These are phyloP conservation scores for Mucor irregularis DNA, from an alignment of 371 early-diverging fungal genomes.

Conservation along the genomic window DNA sequence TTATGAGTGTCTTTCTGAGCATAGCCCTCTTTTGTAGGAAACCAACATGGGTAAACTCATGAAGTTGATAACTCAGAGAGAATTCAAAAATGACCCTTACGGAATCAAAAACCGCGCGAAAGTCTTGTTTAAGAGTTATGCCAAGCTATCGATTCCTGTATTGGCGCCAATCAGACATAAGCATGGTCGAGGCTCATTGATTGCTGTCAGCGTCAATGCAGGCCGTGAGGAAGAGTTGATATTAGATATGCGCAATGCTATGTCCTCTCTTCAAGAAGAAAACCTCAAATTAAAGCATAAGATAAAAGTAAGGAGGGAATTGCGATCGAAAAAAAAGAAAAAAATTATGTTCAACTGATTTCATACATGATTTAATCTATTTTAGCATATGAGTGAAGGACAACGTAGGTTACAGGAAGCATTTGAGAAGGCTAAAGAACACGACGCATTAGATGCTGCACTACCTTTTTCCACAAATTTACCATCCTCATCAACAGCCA, in stretches of 20 bases:
- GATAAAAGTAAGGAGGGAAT: slow-evolving; percentile 37
- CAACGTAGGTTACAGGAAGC: slow-evolving; percentile 38
- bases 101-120: slow-evolving; percentile 32
- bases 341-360: not conserved
- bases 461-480: not conserved
- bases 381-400: slow-evolving; percentile 37
- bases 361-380: not conserved
- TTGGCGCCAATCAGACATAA: slow-evolving; percentile 23
- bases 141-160: slow-evolving; percentile 36
- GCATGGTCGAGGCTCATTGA: slow-evolving; percentile 22
- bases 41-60: slow-evolving; percentile 52
- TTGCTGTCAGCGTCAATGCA: slow-evolving; percentile 34
- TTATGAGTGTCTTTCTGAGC: not conserved
- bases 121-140: slow-evolving; percentile 33
- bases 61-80: slow-evolving; percentile 39
- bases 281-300: slow-evolving; percentile 36
- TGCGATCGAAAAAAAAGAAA: not conserved
- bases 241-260: slow-evolving; percentile 39
- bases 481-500: not conserved
- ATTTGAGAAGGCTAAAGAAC: slow-evolving; percentile 28
- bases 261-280: slow-evolving; percentile 38
- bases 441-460: slow-evolving; percentile 1
- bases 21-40: slow-evolving; percentile 21
- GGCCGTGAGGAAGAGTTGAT: slow-evolving; percentile 43
- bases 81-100: slow-evolving; percentile 37